A percentile compares a stretch with the other conserved stretches of the same genome.
Conservation (phyloP, 169 alveolate species). For the Plasmodium berghei region DNA sequence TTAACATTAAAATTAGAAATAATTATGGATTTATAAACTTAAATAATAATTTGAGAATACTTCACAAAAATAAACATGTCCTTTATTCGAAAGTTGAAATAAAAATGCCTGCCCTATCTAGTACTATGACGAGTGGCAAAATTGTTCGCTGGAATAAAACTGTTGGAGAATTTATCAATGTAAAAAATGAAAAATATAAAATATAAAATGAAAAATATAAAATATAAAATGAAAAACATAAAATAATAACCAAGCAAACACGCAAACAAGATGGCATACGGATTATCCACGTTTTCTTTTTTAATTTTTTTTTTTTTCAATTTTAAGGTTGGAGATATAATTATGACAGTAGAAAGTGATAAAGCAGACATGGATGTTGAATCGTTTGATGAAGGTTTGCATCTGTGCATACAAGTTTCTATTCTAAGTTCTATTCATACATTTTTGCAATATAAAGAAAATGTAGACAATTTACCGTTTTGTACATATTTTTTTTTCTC, state of each 20-base stretch:
- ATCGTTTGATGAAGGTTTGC: slow-evolving; percentile 78
- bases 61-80: slow-evolving; percentile 2
- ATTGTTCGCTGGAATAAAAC: slow-evolving; percentile 84
- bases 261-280: no score
- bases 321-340: slow-evolving; percentile 77
- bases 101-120: slow-evolving; percentile 83
- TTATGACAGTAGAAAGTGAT: slow-evolving; percentile 82
- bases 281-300: slow-evolving; percentile 22
- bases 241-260: no score
- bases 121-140: slow-evolving; percentile 86
- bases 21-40: no score
- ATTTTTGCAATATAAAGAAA: neutral
- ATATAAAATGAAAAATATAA: no score
- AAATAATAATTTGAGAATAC: neutral
- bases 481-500: neutral
- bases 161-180: slow-evolving; percentile 80
- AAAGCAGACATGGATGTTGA: slow-evolving; percentile 85
- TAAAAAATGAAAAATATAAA: slow-evolving; percentile 13
- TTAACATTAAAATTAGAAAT: no score
- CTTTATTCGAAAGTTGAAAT: slow-evolving; percentile 50
- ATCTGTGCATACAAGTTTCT: neutral
- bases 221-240: no score
- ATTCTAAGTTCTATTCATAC: neutral
- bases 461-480: neutral
- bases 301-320: slow-evolving; percentile 3